Percentiles rank a stretch among this genome's conserved stretches.
Conservation (phyloP, 2,329 filamentous ascomycete genomes). For the Trichoderma gracile region DNA sequence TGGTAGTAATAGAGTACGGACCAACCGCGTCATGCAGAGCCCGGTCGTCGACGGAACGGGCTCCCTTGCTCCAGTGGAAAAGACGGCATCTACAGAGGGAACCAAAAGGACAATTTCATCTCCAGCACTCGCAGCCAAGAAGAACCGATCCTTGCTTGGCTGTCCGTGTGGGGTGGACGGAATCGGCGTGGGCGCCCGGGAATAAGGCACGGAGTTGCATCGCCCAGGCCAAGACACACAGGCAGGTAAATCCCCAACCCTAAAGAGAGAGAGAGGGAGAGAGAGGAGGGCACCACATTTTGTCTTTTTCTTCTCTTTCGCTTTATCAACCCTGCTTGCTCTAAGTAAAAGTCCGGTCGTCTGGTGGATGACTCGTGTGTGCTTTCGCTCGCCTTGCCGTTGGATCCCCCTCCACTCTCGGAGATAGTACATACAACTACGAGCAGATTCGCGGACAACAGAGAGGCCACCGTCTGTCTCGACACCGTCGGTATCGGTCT, state of each 20-base stretch:
- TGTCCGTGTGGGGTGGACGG: constrained; percentile 11
- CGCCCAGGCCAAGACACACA: constrained; percentile 8
- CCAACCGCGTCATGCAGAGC: background rate
- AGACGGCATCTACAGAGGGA: constrained; percentile 15
- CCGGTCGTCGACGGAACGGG: background rate
- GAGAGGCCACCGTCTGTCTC: constrained; percentile 2
- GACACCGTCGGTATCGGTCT: constrained; percentile 1
- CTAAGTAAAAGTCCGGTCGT: constrained; percentile 16
- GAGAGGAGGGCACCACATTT: background rate
- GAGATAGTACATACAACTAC: background rate
- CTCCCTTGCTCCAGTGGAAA: constrained; percentile 11
- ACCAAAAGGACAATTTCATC: background rate
- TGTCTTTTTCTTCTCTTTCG: background rate
- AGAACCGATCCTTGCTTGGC: too few species aligned
- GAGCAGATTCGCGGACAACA: background rate
- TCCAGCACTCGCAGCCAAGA: too few species aligned
- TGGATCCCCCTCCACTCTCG: background rate
- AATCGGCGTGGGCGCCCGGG: constrained; percentile 18
- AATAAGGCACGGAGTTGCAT: constrained; percentile 18
- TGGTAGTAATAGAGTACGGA: too few species aligned
- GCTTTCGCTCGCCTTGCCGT: background rate
- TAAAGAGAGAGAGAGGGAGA: background rate
- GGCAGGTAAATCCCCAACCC: constrained; percentile 1
- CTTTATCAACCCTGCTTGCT: background rate
- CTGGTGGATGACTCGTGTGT: constrained; percentile 9